These are phyloP conservation scores for Trebouxia gelatinosa DNA, from an alignment of 163 green algal species.

Conservation along the genomic window DNA sequence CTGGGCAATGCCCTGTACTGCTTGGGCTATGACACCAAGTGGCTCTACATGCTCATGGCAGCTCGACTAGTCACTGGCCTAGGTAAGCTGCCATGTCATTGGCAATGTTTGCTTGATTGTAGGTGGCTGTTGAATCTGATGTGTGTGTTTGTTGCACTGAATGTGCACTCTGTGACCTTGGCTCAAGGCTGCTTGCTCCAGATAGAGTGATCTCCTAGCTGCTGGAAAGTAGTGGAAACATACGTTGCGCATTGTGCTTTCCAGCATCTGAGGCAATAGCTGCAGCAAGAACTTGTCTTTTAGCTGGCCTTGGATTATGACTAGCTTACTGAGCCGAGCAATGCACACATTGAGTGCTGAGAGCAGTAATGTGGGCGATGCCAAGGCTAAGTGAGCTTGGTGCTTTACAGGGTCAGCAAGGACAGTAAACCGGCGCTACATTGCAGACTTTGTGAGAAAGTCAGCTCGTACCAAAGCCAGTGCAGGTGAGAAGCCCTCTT, in stretches of 20 bases:
- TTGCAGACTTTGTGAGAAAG: constrained; percentile 48
- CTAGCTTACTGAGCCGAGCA: too few species aligned
- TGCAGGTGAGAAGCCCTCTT: constrained; percentile 33
- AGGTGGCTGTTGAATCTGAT: too few species aligned
- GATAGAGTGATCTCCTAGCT: background rate
- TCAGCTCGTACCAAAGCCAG: constrained; percentile 42
- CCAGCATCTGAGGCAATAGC: background rate
- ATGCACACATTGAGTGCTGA: too few species aligned
- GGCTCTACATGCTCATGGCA: constrained; percentile 44
- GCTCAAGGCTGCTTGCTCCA: background rate
- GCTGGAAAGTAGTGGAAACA: background rate
- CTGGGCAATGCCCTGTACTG: constrained; percentile 49
- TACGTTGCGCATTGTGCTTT: background rate
- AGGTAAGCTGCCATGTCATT: constrained; percentile 21
- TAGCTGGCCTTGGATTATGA: background rate
- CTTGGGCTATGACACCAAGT: constrained; percentile 44
- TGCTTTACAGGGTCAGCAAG: constrained; percentile 42
- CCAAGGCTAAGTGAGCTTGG: too few species aligned
- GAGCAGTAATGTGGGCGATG: too few species aligned
- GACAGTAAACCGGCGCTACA: constrained; percentile 53
- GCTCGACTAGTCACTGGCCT: constrained; percentile 47
- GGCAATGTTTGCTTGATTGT: too few species aligned
- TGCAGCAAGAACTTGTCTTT: background rate
- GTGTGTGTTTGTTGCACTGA: background rate
- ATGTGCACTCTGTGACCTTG: background rate